Evolutionary conservation across 768 basidiomycete genomes (phyloP).

Genomic region (Tremella mesenterica): DNA sequence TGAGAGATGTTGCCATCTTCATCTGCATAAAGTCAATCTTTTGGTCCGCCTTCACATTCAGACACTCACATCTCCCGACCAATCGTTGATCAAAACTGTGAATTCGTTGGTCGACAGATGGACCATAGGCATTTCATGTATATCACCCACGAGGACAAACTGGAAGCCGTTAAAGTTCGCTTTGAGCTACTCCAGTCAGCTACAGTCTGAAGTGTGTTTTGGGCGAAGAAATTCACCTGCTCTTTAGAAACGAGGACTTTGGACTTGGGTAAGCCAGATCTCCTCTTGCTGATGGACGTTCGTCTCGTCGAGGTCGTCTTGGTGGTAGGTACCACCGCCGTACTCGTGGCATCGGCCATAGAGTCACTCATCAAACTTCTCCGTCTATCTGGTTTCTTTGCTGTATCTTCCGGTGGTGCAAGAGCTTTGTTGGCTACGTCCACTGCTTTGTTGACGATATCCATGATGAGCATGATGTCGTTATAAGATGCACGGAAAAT

Average conservation of each 20-base stretch:
- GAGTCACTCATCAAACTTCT: conserved; percentile 8
- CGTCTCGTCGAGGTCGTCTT: conserved; percentile 4
- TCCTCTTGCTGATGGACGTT: conserved; percentile 18
- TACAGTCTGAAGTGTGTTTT: no score
- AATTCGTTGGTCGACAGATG: conserved; percentile 83
- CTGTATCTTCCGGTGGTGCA: conserved; percentile 3
- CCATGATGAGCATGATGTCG: conserved; percentile 73
- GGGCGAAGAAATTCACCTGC: conserved; percentile 56
- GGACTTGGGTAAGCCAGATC: conserved; percentile 41
- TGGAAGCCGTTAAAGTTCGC: conserved; percentile 85
- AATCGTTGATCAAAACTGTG: conserved; percentile 72
- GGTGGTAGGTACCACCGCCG: conserved; percentile 29
- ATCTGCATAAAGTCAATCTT: conserved; percentile 61
- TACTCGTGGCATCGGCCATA: conserved; percentile 16
- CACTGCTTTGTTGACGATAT: conserved; percentile 66
- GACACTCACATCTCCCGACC: conserved; percentile 72
- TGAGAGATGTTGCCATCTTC: conserved; percentile 70
- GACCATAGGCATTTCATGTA: conserved; percentile 88
- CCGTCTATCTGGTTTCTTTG: neutral
- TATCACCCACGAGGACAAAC: conserved; percentile 83
- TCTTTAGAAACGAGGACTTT: conserved; percentile 65
- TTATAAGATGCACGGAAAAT: conserved; percentile 91
- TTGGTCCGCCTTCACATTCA: conserved; percentile 1
- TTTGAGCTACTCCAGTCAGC: conserved; percentile 55
- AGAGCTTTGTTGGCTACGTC: conserved; percentile 54